Evolutionary conservation across 441 rosid species (phyloP).

Genomic region (Populus trichocarpa): DNA sequence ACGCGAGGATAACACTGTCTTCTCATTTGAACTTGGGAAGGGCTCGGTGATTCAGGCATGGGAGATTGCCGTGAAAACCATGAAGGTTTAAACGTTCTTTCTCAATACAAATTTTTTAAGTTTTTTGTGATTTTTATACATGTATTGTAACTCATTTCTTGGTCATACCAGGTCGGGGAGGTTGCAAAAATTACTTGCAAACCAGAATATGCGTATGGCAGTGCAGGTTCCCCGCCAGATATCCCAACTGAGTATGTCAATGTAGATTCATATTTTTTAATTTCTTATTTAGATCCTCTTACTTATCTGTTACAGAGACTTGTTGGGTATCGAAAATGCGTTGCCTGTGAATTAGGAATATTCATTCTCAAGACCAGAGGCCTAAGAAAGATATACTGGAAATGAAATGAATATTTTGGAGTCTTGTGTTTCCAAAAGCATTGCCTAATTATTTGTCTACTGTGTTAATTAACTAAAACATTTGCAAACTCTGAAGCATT

Average conservation of each 20-base stretch:
- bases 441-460: background rate
- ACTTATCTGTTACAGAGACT: background rate
- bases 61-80: slow-evolving; percentile 80
- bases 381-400: background rate
- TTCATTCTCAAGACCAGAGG: background rate
- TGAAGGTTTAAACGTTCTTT: slow-evolving; percentile 54
- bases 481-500: background rate
- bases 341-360: background rate
- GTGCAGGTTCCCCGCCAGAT: slow-evolving; percentile 82
- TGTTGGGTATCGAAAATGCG: background rate
- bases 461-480: background rate
- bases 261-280: background rate
- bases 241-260: slow-evolving; percentile 70
- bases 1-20: slow-evolving; percentile 76
- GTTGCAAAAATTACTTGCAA: slow-evolving; percentile 86
- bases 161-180: slow-evolving; percentile 71
- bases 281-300: background rate
- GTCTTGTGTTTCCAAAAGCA: background rate
- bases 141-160: background rate
- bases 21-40: slow-evolving; percentile 84
- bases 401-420: background rate
- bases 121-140: background rate
- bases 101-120: background rate
- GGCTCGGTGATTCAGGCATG: slow-evolving; percentile 86
- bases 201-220: slow-evolving; percentile 90